Evolutionary conservation across 129 eudicot species (phyloP), one percentile per base, ranked within the genome.

Genomic region (Apium graveolens): DNA sequence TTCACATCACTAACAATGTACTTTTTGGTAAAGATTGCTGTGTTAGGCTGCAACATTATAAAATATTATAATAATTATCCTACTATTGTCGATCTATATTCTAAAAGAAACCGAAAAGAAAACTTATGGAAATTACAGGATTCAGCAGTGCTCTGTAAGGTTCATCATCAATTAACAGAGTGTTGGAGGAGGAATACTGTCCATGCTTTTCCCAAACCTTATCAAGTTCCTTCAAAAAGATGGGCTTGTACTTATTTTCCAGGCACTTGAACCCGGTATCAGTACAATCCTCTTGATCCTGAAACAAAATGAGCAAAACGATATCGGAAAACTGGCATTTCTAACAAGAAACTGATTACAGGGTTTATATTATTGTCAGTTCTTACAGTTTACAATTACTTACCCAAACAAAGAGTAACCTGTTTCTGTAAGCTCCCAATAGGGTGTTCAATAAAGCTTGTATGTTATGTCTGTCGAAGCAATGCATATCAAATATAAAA

Each of bases 371-470:
- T n/a, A n/a, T n/a, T n/a, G n/a, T n/a, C n/a, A n/a, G n/a, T n/a
- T n/a, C n/a, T n/a, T n/a, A n/a, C n/a, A n/a, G n/a, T n/a, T n/a
- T n/a, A n/a, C n/a, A n/a, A 73, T 72, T 49, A 42, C 93, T 82
- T 79, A 93, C 96, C 96, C 91, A 90, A 8, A 89, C 83, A 73
- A 93, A 93, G 38, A 84, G 48, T 18, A 93, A 55, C 86, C 85
- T 86, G 77, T 26, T 82, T 75, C 63, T 74, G 34, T 72, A 24
- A 13, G 74, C 85, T 55, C 86, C 89, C 66, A 86, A 75, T 2
- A 86, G 63, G 29, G 43, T 20, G 74, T 42, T 70, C 75, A 90
- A 48, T 27, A 84, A 80, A 51, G 72, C 84, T 12, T 80, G 74
- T 27, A 89, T 78, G 74, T 87, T 93, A 41, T 80, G 85, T 65